Evolutionary conservation across 2,329 filamentous ascomycete genomes (phyloP).

Genomic region (Pezicula carpinea): DNA sequence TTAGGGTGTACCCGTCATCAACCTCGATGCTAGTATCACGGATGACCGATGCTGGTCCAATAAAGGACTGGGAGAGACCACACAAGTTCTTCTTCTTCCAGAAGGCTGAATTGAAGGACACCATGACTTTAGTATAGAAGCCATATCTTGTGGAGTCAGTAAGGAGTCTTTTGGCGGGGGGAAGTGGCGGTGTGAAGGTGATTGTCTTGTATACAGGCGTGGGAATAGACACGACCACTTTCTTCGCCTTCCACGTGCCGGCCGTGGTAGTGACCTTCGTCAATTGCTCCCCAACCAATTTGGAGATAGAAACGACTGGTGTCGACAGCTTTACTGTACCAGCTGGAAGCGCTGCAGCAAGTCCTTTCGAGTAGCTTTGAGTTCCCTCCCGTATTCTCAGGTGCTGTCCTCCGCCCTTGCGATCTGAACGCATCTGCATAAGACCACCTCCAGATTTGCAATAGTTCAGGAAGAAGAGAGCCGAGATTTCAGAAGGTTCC

Average conservation of each 20-base stretch:
- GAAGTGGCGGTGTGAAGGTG: conserved; percentile 34
- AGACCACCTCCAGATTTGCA: conserved; percentile 47
- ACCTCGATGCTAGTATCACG: conserved; percentile 36
- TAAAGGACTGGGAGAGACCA: conserved; percentile 40
- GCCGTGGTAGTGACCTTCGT: not conserved
- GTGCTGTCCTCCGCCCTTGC: conserved; percentile 39
- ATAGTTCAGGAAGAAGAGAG: conserved; percentile 50
- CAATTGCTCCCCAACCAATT: not conserved
- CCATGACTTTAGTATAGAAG: conserved; percentile 32
- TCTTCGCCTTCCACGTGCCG: conserved; percentile 27
- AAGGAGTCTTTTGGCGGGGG: conserved; percentile 23
- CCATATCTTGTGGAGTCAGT: conserved; percentile 29
- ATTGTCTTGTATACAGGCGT: conserved; percentile 41
- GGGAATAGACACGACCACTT: conserved; percentile 45
- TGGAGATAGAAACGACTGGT: not conserved
- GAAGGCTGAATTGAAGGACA: not conserved
- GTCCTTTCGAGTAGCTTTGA: not conserved
- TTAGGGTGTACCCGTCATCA: conserved; percentile 29
- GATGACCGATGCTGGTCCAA: conserved; percentile 40
- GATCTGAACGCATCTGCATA: conserved; percentile 46
- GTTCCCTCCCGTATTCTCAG: conserved; percentile 11
- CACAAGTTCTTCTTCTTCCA: conserved; percentile 31
- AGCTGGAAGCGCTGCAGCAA: not conserved
- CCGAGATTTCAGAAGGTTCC: conserved; percentile 43
- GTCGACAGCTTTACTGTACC: not conserved